Evolutionary conservation across 352 stramenopile genomes (phyloP).

Genomic region (Phytophthora rubi): DNA sequence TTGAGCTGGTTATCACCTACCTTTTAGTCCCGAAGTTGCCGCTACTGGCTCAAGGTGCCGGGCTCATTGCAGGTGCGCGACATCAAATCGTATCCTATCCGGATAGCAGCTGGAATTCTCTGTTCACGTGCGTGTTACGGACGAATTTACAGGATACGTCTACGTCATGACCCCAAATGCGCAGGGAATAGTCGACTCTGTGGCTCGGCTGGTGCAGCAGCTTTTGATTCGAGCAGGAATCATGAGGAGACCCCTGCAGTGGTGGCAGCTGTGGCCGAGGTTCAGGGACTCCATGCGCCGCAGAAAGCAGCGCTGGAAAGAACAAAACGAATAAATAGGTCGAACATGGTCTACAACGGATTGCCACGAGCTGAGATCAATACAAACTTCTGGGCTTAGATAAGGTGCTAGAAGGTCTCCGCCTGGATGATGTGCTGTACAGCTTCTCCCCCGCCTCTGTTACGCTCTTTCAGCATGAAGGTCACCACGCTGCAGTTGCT

Average conservation of each 20-base stretch:
- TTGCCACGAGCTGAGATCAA: neutral
- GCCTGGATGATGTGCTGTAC: slow-evolving; percentile 44
- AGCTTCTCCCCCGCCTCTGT: slow-evolving; percentile 24
- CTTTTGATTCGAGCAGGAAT: slow-evolving; percentile 33
- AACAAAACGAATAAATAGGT: neutral
- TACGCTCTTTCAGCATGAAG: slow-evolving; percentile 68
- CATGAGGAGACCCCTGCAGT: slow-evolving; percentile 27
- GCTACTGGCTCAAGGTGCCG: slow-evolving; percentile 87
- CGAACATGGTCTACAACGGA: neutral
- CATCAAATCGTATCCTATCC: neutral
- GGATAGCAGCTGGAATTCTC: neutral
- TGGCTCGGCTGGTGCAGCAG: slow-evolving; percentile 17
- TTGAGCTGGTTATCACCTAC: slow-evolving; percentile 88
- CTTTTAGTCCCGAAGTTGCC: slow-evolving; percentile 80
- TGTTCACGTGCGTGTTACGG: neutral
- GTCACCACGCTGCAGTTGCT: slow-evolving; percentile 80
- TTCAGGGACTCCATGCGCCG: slow-evolving; percentile 19
- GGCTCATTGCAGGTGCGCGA: slow-evolving; percentile 76
- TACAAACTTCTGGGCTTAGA: neutral
- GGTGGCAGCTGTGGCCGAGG: slow-evolving; percentile 37
- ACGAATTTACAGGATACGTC: slow-evolving; percentile 35
- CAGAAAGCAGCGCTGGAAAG: slow-evolving; percentile 18
- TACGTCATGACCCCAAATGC: slow-evolving; percentile 40
- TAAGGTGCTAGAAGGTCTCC: slow-evolving; percentile 54
- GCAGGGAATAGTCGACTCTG: slow-evolving; percentile 24